Conservation (phyloP, 2,329 filamentous ascomycete genomes). For the Amauroascus niger region DNA sequence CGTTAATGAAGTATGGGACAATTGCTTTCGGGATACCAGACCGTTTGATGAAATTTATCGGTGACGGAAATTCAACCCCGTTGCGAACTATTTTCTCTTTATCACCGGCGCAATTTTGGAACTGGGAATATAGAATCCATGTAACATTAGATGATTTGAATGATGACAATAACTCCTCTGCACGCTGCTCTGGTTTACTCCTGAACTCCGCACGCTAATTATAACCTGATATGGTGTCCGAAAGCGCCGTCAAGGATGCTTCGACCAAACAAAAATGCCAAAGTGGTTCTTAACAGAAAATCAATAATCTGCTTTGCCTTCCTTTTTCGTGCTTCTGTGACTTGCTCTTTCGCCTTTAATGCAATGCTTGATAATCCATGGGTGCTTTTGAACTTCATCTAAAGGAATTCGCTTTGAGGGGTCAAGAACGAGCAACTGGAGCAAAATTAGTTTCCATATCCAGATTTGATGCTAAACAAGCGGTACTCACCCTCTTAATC, state of each 20-base stretch:
- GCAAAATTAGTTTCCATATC: conserved; percentile 19
- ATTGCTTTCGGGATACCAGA: conserved; percentile 85
- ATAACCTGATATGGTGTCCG: neutral
- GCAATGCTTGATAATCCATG: conserved; percentile 96
- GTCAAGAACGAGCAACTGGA: conserved; percentile 74
- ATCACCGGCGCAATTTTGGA: neutral
- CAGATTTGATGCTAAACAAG: neutral
- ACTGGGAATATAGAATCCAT: neutral
- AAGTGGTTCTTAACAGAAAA: neutral
- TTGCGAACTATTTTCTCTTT: neutral
- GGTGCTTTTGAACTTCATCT: conserved; percentile 78
- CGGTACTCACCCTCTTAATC: conserved; percentile 68
- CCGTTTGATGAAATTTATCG: conserved; percentile 97
- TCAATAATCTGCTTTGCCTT: conserved; percentile 7
- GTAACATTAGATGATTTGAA: conserved; percentile 10
- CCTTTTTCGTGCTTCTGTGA: conserved; percentile 36
- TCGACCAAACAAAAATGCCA: neutral
- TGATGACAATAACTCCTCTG: conserved; percentile 2
- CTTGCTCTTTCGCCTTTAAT: conserved; percentile 44
- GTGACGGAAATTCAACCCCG: conserved; percentile 22
- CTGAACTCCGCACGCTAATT: conserved; percentile 2
- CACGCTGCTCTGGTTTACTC: neutral
- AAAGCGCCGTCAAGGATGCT: neutral
- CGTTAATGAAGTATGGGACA: conserved; percentile 98
- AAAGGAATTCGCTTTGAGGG: conserved; percentile 87